Base-by-base conservation (phyloP, 2,329 filamentous ascomycete species). In the Cladosporium cucumerinum region DNA sequence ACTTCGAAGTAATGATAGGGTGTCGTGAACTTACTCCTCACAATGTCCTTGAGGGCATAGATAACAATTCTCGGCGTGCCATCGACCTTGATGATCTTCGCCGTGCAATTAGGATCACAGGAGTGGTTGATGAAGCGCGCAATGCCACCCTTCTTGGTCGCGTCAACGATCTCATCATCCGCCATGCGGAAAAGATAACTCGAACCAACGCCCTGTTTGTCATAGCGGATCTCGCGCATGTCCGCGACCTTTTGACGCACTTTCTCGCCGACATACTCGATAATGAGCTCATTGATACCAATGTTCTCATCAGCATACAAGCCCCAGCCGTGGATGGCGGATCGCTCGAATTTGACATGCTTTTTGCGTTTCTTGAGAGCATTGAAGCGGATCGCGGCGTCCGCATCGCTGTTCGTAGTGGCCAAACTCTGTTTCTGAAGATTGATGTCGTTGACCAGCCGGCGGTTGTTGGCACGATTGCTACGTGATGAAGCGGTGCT, bases 361-460 rank as follows among this genome's bases (percentile, higher is more conserved):
- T 99, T 99, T 87, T 98, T 99, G 67, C 95, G 91, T 81, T 98
- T 99, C 85, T 98, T 97, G 65, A 99, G 88, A 81, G 98, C 95
- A 78, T 99, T 99, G 85, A 99, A 99, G 65, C 94, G 91, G 73
- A 99, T 87, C 32, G 95, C 92, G 72, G 97, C 94, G 63, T 93
- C 92, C 70, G 97, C 93, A 39, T 82, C 80, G 68, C 87, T 86
- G 61, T 89, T 90, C 23, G 92, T 84, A 16, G 61, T 49, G 60
- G 82, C 81, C 64, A 87, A 78, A 18, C 82, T 83, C 79, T 92
- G 92, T 82, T 97, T 96, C 77, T 97, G 93, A 54, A 95, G 92
- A 75, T 96, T 96, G 71, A 99, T 89, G 73, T 98, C 95, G 63
- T 95, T 95, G 69, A 96, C 90, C 67, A 96, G 89, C 57, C 95